Percentiles rank a stretch among this genome's conserved stretches.
phyloP scores from a whole-genome alignment of 2,329 filamentous ascomycete genomes.

The Sarocladium strictum region DNA sequence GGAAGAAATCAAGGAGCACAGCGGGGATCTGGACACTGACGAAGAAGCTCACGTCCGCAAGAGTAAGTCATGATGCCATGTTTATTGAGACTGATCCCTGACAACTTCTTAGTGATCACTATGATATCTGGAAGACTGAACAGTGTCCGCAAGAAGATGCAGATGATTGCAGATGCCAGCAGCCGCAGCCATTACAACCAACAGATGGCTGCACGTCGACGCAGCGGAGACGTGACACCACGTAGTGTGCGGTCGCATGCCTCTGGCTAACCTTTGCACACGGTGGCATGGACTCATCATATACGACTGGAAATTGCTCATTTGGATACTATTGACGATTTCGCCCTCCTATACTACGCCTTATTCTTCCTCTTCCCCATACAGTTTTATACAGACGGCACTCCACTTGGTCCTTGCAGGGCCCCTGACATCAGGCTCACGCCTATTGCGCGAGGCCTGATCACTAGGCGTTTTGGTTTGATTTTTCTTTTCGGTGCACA shows the following conservation, averaged over 20 bases:
- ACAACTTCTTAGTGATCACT: conserved; percentile 46
- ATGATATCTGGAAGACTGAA: conserved; percentile 55
- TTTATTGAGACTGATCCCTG: conserved; percentile 17
- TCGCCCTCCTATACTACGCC: conserved; percentile 7
- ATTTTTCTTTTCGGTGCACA: neutral
- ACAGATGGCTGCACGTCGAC: conserved; percentile 34
- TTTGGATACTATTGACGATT: neutral
- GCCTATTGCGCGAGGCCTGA: neutral
- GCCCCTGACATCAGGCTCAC: neutral
- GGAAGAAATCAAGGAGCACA: conserved; percentile 24
- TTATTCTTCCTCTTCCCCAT: neutral
- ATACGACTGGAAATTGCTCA: conserved; percentile 6
- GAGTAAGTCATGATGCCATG: conserved; percentile 45
- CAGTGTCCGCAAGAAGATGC: conserved; percentile 54
- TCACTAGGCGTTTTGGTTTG: neutral
- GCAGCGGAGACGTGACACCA: conserved; percentile 51
- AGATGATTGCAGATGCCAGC: conserved; percentile 53
- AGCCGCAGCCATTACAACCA: conserved; percentile 39
- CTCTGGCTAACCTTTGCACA: conserved; percentile 25
- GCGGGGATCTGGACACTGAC: conserved; percentile 11
- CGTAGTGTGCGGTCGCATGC: conserved; percentile 46
- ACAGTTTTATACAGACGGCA: neutral
- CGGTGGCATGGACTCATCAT: neutral
- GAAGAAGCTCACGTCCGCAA: conserved; percentile 52
- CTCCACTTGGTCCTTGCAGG: neutral